These are phyloP conservation scores for Penicillium canariense DNA, from an alignment of 495 filamentous ascomycete genomes.

Conservation along the genomic window DNA sequence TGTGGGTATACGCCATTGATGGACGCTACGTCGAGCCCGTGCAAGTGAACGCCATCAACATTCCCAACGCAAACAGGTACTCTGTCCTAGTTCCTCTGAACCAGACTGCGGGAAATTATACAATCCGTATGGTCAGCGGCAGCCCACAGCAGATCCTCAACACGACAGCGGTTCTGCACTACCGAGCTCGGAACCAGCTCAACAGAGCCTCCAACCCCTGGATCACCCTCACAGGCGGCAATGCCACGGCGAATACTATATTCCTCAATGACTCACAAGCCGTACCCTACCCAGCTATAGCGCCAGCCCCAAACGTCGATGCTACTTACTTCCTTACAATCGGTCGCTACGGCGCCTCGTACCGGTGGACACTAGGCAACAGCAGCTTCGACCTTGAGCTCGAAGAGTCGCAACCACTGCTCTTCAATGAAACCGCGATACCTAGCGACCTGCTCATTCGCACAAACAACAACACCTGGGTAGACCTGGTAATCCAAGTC, in stretches of 20 bases:
- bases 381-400: constrained; percentile 30
- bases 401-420: constrained; percentile 43
- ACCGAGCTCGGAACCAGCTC: constrained; percentile 16
- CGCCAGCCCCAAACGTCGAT: constrained; percentile 40
- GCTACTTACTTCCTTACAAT: constrained; percentile 37
- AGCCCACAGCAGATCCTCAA: constrained; percentile 37
- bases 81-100: constrained; percentile 39
- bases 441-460: constrained; percentile 45
- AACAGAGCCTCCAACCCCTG: constrained; percentile 32
- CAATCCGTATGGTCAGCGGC: constrained; percentile 35
- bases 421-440: constrained; percentile 42
- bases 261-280: constrained; percentile 38
- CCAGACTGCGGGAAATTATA: constrained; percentile 33
- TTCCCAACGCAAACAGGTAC: constrained; percentile 35
- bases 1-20: constrained; percentile 45
- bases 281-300: constrained; percentile 41
- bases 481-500: constrained; percentile 54
- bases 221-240: constrained; percentile 38
- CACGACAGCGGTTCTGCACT: constrained; percentile 31
- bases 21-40: constrained; percentile 39
- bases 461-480: constrained; percentile 54
- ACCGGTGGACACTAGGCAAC: constrained; percentile 48
- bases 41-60: constrained; percentile 32
- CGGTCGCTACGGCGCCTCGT: constrained; percentile 39
- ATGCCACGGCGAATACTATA: constrained; percentile 33